phyloP scores from a whole-genome alignment of 1,139 yeast genomes.

The Saccharomycopsis hybrid region DNA sequence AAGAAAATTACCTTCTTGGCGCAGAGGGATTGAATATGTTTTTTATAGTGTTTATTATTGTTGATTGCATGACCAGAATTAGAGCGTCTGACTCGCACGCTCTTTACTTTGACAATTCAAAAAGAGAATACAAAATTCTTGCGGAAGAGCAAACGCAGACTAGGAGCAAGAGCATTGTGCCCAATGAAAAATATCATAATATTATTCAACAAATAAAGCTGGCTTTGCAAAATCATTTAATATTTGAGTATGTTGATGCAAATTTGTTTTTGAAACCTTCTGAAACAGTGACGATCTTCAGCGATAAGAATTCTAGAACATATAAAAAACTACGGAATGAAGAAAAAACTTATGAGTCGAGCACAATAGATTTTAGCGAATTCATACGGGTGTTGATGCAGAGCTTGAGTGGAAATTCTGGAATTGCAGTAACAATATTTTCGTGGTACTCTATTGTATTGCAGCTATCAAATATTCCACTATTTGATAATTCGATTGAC shows the following conservation, averaged over 20 bases:
- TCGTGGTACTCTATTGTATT: slow-evolving; percentile 12
- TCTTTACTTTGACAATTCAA: slow-evolving; percentile 14
- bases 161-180: neutral
- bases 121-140: slow-evolving; percentile 15
- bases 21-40: slow-evolving; percentile 3
- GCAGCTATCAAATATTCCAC: slow-evolving; percentile 56
- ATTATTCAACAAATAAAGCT: neutral
- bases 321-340: too few relatives aligned
- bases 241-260: neutral
- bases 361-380: slow-evolving; percentile 8
- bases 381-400: slow-evolving; percentile 1
- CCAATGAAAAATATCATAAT: neutral
- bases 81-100: slow-evolving; percentile 10
- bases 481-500: slow-evolving; percentile 43
- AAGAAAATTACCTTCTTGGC: neutral
- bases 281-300: neutral
- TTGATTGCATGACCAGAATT: slow-evolving; percentile 18
- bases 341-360: neutral
- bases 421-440: slow-evolving; percentile 3
- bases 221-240: neutral
- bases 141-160: slow-evolving; percentile 7
- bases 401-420: neutral
- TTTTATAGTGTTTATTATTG: slow-evolving; percentile 10
- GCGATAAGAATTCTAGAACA: too few relatives aligned
- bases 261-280: slow-evolving; percentile 4